Conservation (phyloP, 148 eudicot species). For the Rhododendron ferrugineum region DNA sequence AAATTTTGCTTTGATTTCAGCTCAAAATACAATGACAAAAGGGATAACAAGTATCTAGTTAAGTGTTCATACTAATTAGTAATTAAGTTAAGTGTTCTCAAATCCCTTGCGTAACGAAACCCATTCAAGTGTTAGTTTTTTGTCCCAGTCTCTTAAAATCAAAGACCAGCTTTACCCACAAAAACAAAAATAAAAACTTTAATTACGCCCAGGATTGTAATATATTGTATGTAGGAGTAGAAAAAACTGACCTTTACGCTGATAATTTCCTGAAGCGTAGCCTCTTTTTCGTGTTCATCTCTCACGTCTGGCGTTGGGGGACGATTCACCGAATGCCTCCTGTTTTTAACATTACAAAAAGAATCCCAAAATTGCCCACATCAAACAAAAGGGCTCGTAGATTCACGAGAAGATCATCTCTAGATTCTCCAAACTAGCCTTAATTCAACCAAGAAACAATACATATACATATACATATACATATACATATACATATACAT, state of each 20-base stretch:
- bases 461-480: background rate
- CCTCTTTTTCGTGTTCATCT: conserved; percentile 53
- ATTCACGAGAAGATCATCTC: background rate
- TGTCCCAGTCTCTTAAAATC: background rate
- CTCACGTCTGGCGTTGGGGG: conserved; percentile 76
- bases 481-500: too few species aligned
- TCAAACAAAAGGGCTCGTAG: background rate
- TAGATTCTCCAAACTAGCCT: background rate
- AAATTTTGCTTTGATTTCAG: background rate
- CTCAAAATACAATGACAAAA: background rate
- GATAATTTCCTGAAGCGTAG: conserved; percentile 53
- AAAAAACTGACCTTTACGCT: conserved; percentile 48
- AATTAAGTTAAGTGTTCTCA: background rate
- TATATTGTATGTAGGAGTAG: background rate
- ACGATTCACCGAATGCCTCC: conserved; percentile 82
- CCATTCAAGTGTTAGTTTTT: background rate
- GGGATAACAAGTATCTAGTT: background rate
- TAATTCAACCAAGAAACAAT: background rate
- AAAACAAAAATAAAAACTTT: background rate
- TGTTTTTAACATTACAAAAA: conserved; percentile 11
- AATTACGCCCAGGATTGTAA: background rate
- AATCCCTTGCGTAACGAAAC: background rate
- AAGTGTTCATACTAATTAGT: background rate
- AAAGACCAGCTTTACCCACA: background rate
- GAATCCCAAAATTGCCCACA: background rate